A percentile compares a stretch with the other conserved stretches of the same genome.
Evolutionary conservation across 345 rosid genomes (phyloP).

Genomic region (Acer negundo): DNA sequence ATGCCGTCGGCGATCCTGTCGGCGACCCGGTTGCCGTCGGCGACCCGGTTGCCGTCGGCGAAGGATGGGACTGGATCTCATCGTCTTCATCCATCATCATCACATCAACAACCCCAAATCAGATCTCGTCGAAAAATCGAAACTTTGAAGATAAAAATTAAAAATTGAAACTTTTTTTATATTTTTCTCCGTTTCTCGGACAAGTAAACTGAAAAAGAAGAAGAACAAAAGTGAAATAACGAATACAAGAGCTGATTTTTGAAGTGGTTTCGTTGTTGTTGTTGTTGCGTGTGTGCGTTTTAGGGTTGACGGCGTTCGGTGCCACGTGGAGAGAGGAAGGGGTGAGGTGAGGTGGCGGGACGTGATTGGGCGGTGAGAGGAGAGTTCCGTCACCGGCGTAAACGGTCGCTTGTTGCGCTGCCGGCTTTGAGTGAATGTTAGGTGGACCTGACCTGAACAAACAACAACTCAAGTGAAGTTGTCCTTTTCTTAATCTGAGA

Average conservation of each 20-base stretch:
- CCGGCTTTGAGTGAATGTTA: conserved; percentile 38
- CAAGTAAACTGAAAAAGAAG: not conserved
- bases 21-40: conserved; percentile 25
- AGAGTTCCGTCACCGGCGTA: conserved; percentile 55
- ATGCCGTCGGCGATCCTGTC: conserved; percentile 32
- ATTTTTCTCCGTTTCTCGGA: not conserved
- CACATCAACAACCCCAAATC: conserved; percentile 25
- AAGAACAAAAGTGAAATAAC: conserved; percentile 15
- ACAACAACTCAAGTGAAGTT: not conserved
- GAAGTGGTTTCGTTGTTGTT: conserved; percentile 1
- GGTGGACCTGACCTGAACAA: conserved; percentile 12
- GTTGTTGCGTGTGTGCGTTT: not conserved
- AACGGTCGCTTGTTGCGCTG: conserved; percentile 16
- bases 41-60: conserved; percentile 35
- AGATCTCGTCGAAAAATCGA: conserved; percentile 15
- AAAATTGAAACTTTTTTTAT: not conserved
- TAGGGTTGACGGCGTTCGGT: conserved; percentile 58
- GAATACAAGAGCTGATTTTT: not conserved
- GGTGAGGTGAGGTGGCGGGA: conserved; percentile 29
- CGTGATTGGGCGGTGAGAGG: conserved; percentile 35
- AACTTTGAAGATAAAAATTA: not conserved
- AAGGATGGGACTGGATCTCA: conserved; percentile 52
- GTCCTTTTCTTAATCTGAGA: conserved; percentile 17
- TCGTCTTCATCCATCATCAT: conserved; percentile 59
- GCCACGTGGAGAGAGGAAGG: conserved; percentile 55